phyloP scores from a whole-genome alignment of 306 rosid species.

The Sphenostylis stenocarpa region DNA sequence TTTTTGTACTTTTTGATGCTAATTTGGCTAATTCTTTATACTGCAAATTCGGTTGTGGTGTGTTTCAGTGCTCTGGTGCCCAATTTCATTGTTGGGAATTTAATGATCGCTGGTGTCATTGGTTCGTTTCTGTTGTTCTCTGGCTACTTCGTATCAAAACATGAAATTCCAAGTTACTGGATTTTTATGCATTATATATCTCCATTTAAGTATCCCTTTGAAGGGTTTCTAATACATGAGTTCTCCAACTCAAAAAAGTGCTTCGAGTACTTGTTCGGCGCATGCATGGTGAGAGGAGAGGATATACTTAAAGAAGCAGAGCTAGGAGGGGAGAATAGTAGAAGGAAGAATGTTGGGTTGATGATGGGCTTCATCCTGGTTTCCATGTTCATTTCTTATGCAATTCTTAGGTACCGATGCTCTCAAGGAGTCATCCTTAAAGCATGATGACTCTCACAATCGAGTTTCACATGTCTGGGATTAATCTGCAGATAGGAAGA shows the following conservation, averaged over 20 bases:
- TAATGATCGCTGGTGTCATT: too few relatives aligned
- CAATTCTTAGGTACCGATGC: conserved; percentile 65
- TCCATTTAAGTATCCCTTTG: too few relatives aligned
- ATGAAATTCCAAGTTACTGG: too few relatives aligned
- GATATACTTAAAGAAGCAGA: conserved; percentile 63
- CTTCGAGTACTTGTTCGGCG: conserved; percentile 68
- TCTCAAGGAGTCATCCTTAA: conserved; percentile 38
- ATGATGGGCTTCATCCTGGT: conserved; percentile 67
- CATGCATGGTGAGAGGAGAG: conserved; percentile 57
- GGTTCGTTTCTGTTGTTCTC: too few relatives aligned
- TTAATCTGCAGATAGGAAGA: conserved; percentile 29
- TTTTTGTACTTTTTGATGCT: conserved; percentile 61
- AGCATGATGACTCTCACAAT: conserved; percentile 8
- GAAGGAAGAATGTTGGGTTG: conserved; percentile 64
- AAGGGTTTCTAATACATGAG: conserved; percentile 78
- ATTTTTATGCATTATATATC: too few relatives aligned
- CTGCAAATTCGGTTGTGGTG: too few relatives aligned
- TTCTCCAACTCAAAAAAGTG: conserved; percentile 68
- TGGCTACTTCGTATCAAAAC: too few relatives aligned
- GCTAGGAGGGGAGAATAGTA: conserved; percentile 57
- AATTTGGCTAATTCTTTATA: conserved; percentile 76
- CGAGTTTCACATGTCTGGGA: conserved; percentile 44
- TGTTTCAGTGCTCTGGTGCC: too few relatives aligned
- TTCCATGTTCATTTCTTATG: conserved; percentile 74
- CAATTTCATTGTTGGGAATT: too few relatives aligned